Evolutionary conservation across 441 rosid genomes (phyloP), one percentile per base, ranked within the genome.

Genomic region (Euphorbia celastroides): DNA sequence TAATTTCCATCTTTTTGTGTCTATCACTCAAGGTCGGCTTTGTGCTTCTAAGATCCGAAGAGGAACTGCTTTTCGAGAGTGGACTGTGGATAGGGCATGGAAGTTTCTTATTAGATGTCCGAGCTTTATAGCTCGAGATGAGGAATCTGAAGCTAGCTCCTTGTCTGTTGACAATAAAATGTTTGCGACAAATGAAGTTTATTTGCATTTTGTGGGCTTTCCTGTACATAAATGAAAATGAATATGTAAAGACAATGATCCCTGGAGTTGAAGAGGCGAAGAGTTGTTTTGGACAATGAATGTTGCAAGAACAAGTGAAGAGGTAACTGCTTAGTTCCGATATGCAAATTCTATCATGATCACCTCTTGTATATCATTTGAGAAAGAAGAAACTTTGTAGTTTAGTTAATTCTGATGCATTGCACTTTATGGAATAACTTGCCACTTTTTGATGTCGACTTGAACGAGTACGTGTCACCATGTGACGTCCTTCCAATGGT

Each of bases 51-150:
- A 61, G 93, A 83, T 92, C 96, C 12, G 92, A 92, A 48, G 97
- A 92, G 67, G 96, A 92, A 75, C 87, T 95, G 83, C 94, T 95
- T 76, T 81, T 90, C 58, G 98, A 84, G 68, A 88, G 87, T 74
- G 94, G 82, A 70, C 99, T 79, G 90, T 90, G 92, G 85, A 83
- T 92, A 76, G 98, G 97, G 55, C 97, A 95, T 82, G 99, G 99
- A 79, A 86, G 96, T 71, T 95, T 78, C 90, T 95, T 44, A 90
- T 95, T 62, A 83, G 83, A 78, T 85, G 90, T 76, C 99, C 98
- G 1, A 83, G 88, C 64, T 79, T 84, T 69, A 76, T 86, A 77
- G 82, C 87, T 83, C 89, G 96, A 68, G 98, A 95, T 52, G 98
- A 95, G 78, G 98, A 94, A 78, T 94, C 99, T 52, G 98, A 92